These are phyloP conservation scores for Aspergillus hortae DNA, from an alignment of 2,329 filamentous ascomycete species.

Conservation along the genomic window DNA sequence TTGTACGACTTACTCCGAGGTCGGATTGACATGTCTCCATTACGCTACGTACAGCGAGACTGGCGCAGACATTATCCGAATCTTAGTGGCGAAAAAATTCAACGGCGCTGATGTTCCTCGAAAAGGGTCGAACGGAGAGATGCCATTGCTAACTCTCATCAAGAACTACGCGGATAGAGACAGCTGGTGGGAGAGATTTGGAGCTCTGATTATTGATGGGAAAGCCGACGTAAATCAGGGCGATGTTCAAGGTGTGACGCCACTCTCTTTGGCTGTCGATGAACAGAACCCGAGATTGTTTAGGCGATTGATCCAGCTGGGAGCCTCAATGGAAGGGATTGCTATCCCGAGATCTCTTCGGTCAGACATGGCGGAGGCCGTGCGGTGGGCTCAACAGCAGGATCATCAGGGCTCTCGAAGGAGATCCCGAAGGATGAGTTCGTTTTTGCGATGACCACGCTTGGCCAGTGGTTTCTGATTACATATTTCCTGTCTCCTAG, in stretches of 20 bases:
- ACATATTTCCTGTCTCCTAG: no score
- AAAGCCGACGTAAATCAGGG: slow-evolving; percentile 1
- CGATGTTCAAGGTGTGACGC: background rate
- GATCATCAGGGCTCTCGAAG: background rate
- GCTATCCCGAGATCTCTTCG: background rate
- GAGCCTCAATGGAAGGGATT: background rate
- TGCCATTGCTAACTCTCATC: slow-evolving; percentile 5
- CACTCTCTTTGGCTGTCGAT: background rate
- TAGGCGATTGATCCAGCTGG: background rate
- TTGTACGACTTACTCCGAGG: background rate
- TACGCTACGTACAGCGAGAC: slow-evolving; percentile 5
- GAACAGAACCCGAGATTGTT: background rate
- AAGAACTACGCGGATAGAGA: background rate
- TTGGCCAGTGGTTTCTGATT: no score
- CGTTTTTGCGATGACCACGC: no score
- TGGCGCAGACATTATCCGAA: slow-evolving; percentile 1
- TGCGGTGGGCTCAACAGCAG: background rate
- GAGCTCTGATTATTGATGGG: background rate
- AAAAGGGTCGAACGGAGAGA: background rate
- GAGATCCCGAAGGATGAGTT: background rate
- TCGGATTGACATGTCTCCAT: slow-evolving; percentile 9
- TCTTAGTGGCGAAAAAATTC: background rate
- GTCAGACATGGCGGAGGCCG: background rate
- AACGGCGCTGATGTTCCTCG: slow-evolving; percentile 1
- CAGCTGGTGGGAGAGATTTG: slow-evolving; percentile 1